These are phyloP conservation scores for Triangularia setosa DNA, from an alignment of 2,329 filamentous ascomycete species.

Conservation along the genomic window DNA sequence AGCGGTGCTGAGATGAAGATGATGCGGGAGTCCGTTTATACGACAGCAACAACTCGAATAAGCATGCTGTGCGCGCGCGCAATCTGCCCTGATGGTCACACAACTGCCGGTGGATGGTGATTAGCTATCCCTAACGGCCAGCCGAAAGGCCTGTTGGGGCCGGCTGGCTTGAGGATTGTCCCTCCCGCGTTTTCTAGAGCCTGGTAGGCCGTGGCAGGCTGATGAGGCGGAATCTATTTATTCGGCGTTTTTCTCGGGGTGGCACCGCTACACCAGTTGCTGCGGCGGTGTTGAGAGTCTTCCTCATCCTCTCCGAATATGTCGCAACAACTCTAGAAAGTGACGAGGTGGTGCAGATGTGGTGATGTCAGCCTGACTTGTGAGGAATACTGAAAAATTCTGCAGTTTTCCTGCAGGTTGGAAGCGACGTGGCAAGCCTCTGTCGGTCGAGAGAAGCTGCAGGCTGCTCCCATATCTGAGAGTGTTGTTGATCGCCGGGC, in stretches of 20 bases:
- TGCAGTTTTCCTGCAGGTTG: neutral
- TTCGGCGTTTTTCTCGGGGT: neutral
- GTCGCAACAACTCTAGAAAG: neutral
- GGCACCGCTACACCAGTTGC: neutral
- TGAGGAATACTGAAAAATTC: neutral
- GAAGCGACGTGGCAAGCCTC: neutral
- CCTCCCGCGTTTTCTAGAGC: neutral
- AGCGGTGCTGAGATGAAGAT: neutral
- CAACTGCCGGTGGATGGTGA: neutral
- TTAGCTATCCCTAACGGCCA: neutral
- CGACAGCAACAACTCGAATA: neutral
- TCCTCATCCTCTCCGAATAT: neutral
- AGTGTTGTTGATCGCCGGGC: conserved; percentile 14
- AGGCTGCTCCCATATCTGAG: conserved; percentile 9
- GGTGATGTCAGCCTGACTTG: neutral
- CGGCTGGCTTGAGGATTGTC: neutral
- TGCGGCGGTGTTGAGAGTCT: neutral
- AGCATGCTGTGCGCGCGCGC: neutral
- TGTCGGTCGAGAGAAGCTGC: neutral
- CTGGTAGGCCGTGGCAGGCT: neutral
- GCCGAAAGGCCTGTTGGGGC: neutral
- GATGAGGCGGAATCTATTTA: neutral
- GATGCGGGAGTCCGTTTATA: neutral
- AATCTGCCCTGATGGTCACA: neutral
- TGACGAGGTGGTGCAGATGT: neutral